Base-by-base conservation (phyloP, 768 basidiomycete species). In the Dioszegia hungarica region DNA sequence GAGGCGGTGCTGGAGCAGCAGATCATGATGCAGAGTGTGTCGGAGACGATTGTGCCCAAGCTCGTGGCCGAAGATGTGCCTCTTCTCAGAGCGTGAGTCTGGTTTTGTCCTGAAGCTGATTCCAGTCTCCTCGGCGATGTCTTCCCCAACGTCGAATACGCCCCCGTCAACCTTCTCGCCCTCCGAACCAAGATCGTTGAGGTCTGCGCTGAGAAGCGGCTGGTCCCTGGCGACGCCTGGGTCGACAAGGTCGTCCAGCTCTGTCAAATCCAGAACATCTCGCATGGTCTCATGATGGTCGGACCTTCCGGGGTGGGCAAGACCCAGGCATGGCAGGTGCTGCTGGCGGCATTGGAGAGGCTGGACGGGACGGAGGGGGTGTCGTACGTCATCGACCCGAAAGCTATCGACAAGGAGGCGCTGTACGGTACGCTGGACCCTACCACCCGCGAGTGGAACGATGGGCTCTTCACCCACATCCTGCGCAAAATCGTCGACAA, bases 261-360 rank as follows among this genome's bases (percentile, higher is more conserved):
- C 4, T 98, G 97, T 76, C 95, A 98, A 75, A 98, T 99, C 57
- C 95, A 99, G 78, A 97, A 92, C 79, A 99, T 98, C 61, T 94
- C 98, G 66, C 95, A 99, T 76, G 95, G 95, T 77, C 81, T 99
- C 38, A 98, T 99, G 95, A 95, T 99, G 91, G 95, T 99, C 27
- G 94, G 95, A 0, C 87, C 95, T 0, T 97, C 95, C 11, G 95
- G 94, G 25, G 91, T 84, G 45, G 95, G 95, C 28, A 99, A 99
- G 78, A 94, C 89, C 1, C 89, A 92, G 63, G 93, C 95, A 0
- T 98, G 95, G 95, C 87, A 87, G 68, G 90, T 97, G 39, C 81
- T 99, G 3, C 81, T 99, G 25, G 83, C 86, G 8, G 94, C 95
- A 0, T 80, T 98, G 47, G 90, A 95, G 74, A 82, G 89, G 12